phyloP scores from a whole-genome alignment of 1,284 basidiomycete genomes.

The Anthracocystis panici-leucophaei region DNA sequence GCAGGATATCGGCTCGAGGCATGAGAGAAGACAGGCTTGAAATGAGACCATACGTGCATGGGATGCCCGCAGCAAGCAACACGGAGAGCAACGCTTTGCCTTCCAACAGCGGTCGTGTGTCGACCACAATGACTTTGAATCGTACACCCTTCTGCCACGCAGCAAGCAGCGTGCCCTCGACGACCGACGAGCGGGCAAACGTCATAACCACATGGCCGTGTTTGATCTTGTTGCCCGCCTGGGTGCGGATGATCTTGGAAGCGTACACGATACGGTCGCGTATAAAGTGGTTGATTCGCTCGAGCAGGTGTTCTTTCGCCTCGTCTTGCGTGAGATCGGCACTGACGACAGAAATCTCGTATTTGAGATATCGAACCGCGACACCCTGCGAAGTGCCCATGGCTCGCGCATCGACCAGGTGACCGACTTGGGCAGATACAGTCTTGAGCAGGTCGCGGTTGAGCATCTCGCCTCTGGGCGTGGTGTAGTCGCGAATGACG shows the following conservation, averaged over 20 bases:
- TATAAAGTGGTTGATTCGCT: conserved; percentile 92
- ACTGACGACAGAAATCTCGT: conserved; percentile 91
- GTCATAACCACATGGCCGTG: conserved; percentile 92
- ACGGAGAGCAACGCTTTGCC: conserved; percentile 79
- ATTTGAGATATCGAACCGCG: conserved; percentile 92
- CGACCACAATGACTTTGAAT: conserved; percentile 93
- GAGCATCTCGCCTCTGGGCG: conserved; percentile 64
- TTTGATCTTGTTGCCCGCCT: conserved; percentile 88
- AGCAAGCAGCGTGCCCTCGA: conserved; percentile 87
- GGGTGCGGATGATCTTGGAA: conserved; percentile 89
- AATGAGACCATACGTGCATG: conserved; percentile 90
- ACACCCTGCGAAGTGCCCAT: conserved; percentile 97
- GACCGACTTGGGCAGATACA: conserved; percentile 80
- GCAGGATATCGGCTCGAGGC: conserved; percentile 81
- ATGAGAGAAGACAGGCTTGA: conserved; percentile 88
- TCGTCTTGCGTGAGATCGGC: conserved; percentile 94
- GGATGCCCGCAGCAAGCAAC: conserved; percentile 80
- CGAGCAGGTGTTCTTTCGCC: conserved; percentile 87
- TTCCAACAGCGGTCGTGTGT: conserved; percentile 91
- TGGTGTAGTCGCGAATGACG: conserved; percentile 67
- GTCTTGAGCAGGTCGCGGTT: conserved; percentile 64
- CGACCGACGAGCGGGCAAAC: conserved; percentile 93
- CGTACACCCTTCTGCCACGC: conserved; percentile 75
- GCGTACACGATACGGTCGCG: conserved; percentile 93
- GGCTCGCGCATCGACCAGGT: conserved; percentile 85